Evolutionary conservation across 2,329 filamentous ascomycete genomes (phyloP), one percentile per base, ranked within the genome.

Genomic region (Falciphora oryzae): DNA sequence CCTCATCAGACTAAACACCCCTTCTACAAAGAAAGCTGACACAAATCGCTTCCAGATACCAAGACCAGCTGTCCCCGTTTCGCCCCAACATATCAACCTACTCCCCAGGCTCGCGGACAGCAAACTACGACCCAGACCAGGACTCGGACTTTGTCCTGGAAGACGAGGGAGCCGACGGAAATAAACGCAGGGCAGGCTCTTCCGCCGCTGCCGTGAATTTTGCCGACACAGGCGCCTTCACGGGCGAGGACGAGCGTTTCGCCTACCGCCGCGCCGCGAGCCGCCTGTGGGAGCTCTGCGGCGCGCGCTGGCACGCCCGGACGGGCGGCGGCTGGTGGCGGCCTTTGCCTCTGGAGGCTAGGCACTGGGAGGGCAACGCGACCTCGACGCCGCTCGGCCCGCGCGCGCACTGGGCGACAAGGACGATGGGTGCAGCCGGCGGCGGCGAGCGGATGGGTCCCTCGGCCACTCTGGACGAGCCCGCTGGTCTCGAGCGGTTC

Each of bases 211-310:
- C 61, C 63, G 75, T 84, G n/a, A 84, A 94, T 71, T 95, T 94
- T 71, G 84, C 80, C 62, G 86, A 88, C 67, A 83, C 88, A 0
- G 79, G 81, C 14, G 86, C 84, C 0, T 90, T 94, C 70, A 93
- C 89, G 0, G 91, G 91, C 16, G 89, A 93, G 73, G 91, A 94
- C 73, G 91, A 94, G 74, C 81, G 86, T 16, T 95, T 95, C 73
- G 91, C 91, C 0, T 93, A 92, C 70, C 91, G 91, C 75, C 82
- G 91, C 29, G 91, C 91, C 2, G 81, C 86, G 58, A 91, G 88
- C 68, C 80, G 91, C n/a, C 77, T 95, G 3, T 95, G 90, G 91
- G 90, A 95, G 76, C 86, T 95, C 73, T 94, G 90, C 74, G 86
- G 89, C 25, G 80, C 79, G 53, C 79, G 83, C 66, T 94, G 91